Percentiles rank a stretch among this genome's conserved stretches.
These are phyloP conservation scores for Cladosporium halotolerans DNA, from an alignment of 2,329 filamentous ascomycete genomes.

Conservation along the genomic window DNA sequence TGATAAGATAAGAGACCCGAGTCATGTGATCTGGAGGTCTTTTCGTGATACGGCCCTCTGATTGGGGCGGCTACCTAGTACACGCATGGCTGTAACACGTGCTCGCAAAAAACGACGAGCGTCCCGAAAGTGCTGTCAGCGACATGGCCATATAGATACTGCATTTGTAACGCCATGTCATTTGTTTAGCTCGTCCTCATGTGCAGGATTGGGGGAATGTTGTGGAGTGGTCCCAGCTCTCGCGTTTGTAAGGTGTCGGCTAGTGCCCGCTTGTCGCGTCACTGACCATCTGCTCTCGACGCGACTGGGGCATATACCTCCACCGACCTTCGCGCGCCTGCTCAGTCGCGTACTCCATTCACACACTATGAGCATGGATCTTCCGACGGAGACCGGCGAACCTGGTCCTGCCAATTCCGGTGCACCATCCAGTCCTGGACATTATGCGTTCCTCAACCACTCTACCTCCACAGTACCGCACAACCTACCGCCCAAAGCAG, in stretches of 20 bases:
- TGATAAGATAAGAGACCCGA: neutral
- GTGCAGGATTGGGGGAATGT: neutral
- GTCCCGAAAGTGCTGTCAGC: neutral
- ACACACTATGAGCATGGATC: conserved; percentile 4
- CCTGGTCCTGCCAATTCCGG: neutral
- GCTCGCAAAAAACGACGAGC: too few relatives aligned
- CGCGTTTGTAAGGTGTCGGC: too few relatives aligned
- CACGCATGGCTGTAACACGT: too few relatives aligned
- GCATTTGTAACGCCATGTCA: too few relatives aligned
- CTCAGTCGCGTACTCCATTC: neutral
- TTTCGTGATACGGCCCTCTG: conserved; percentile 6
- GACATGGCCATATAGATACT: too few relatives aligned
- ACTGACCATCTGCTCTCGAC: neutral
- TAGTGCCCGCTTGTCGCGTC: neutral
- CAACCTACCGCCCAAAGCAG: conserved; percentile 48
- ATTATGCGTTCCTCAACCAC: conserved; percentile 54
- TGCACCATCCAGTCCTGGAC: neutral
- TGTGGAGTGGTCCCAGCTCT: neutral
- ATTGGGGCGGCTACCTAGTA: neutral
- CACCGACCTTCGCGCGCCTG: neutral
- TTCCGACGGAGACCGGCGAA: neutral
- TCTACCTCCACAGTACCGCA: conserved; percentile 52
- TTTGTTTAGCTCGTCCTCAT: too few relatives aligned
- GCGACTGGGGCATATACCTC: neutral
- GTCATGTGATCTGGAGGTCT: conserved; percentile 5